Evolutionary conservation across 2,329 filamentous ascomycete species (phyloP).

Genomic region (Graphilbum ipis-grandicollis): DNA sequence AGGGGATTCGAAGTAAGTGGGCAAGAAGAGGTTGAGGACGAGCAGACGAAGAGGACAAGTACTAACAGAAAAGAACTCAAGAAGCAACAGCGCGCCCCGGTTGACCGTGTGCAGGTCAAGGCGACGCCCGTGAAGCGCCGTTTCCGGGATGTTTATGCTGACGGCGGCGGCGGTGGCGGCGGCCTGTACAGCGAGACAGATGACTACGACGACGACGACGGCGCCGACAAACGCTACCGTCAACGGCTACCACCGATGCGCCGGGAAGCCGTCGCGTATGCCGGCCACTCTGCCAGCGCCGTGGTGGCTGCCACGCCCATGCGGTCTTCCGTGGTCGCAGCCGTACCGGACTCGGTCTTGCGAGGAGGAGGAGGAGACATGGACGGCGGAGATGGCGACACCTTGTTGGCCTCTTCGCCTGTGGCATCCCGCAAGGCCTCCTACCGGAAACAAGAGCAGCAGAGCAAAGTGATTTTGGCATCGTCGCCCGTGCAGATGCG

Average conservation of each 20-base stretch:
- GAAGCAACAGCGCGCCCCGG: conserved; percentile 23
- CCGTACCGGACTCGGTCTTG: conserved; percentile 5
- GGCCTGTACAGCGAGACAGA: no score
- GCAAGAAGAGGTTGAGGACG: no score
- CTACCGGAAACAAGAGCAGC: not conserved
- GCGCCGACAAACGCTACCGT: not conserved
- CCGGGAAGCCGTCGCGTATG: no score
- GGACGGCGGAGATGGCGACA: not conserved
- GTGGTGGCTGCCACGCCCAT: conserved; percentile 10
- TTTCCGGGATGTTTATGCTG: conserved; percentile 30
- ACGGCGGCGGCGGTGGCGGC: not conserved
- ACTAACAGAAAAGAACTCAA: conserved; percentile 19
- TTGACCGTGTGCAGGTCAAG: conserved; percentile 30
- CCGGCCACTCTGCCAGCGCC: no score
- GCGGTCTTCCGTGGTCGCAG: conserved; percentile 7
- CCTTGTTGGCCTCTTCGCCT: not conserved
- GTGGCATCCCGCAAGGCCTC: no score
- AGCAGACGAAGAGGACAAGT: not conserved
- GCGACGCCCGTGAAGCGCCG: conserved; percentile 38
- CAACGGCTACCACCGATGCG: no score
- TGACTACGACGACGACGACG: conserved; percentile 12
- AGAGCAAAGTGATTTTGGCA: conserved; percentile 5
- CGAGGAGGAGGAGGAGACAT: not conserved
- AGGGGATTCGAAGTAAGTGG: conserved; percentile 30
- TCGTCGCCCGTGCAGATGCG: conserved; percentile 8